These are phyloP conservation scores for Deinandra increscens DNA, from an alignment of 129 eudicot genomes.

Conservation along the genomic window DNA sequence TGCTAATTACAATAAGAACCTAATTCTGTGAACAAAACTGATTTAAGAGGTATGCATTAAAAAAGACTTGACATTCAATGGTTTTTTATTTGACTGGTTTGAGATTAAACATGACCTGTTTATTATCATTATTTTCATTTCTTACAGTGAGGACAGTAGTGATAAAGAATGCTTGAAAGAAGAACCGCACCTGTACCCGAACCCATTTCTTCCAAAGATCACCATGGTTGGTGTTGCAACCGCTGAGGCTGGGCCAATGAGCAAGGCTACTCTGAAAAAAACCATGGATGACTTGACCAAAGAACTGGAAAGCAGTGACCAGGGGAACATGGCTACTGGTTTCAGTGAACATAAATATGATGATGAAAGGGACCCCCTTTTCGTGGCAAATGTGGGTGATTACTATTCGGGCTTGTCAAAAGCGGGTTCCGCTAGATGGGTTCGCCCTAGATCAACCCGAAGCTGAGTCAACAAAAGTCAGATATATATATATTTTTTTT, in stretches of 20 bases:
- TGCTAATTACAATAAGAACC: not conserved
- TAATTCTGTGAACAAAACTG: too few species aligned
- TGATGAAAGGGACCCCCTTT: slow-evolving; percentile 86
- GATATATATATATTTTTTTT: not conserved
- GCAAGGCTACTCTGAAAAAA: slow-evolving; percentile 67
- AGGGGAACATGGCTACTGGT: slow-evolving; percentile 27
- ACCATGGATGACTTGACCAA: slow-evolving; percentile 76
- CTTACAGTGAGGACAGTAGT: slow-evolving; percentile 35
- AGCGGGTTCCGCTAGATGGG: slow-evolving; percentile 59
- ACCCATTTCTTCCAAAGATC: slow-evolving; percentile 74
- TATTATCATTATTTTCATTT: not conserved
- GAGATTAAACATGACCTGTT: too few species aligned
- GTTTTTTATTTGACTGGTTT: not conserved
- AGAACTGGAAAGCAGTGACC: slow-evolving; percentile 68
- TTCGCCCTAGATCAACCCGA: slow-evolving; percentile 52
- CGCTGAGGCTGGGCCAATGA: slow-evolving; percentile 69
- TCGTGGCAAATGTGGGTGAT: slow-evolving; percentile 91
- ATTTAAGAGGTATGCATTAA: too few species aligned
- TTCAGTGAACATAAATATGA: slow-evolving; percentile 33
- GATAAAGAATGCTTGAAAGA: slow-evolving; percentile 30
- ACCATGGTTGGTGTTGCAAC: slow-evolving; percentile 93
- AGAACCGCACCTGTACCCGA: slow-evolving; percentile 42
- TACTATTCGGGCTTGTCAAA: slow-evolving; percentile 55
- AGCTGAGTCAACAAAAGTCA: slow-evolving; percentile 20
- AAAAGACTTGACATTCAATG: too few species aligned